These are phyloP conservation scores for Jamesozyma gamospora DNA, from an alignment of 805 yeast species.

Conservation along the genomic window DNA sequence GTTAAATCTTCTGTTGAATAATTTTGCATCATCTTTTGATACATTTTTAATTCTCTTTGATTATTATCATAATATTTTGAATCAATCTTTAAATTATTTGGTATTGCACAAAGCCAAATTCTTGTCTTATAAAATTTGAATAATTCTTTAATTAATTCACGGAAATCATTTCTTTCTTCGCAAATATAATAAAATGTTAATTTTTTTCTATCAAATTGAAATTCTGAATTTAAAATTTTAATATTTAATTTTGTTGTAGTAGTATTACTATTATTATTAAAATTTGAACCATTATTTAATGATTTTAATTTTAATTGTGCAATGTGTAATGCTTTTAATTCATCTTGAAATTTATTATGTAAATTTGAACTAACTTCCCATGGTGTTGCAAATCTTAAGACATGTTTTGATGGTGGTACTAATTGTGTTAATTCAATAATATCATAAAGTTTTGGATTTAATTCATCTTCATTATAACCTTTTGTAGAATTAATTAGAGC, in stretches of 20 bases:
- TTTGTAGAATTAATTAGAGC: slow-evolving; percentile 21
- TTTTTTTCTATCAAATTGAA: slow-evolving; percentile 73
- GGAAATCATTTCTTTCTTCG: slow-evolving; percentile 59
- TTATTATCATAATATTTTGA: slow-evolving; percentile 24
- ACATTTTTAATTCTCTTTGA: slow-evolving; percentile 25
- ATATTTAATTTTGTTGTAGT: slow-evolving; percentile 34
- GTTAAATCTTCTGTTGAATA: slow-evolving; percentile 18
- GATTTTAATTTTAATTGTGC: slow-evolving; percentile 46
- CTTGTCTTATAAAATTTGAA: slow-evolving; percentile 70
- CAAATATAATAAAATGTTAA: slow-evolving; percentile 62
- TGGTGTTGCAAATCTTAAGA: slow-evolving; percentile 64
- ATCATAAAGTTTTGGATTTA: slow-evolving; percentile 30
- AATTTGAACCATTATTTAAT: slow-evolving; percentile 28
- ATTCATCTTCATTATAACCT: slow-evolving; percentile 13
- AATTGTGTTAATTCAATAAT: slow-evolving; percentile 38
- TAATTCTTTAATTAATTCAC: slow-evolving; percentile 62
- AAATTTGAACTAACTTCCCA: slow-evolving; percentile 52
- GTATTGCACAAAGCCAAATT: slow-evolving; percentile 76
- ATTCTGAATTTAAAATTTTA: slow-evolving; percentile 65
- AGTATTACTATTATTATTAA: slow-evolving; percentile 34
- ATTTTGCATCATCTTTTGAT: slow-evolving; percentile 28
- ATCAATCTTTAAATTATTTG: slow-evolving; percentile 27
- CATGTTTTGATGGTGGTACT: slow-evolving; percentile 70
- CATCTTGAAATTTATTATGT: slow-evolving; percentile 59
- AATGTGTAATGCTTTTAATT: slow-evolving; percentile 59